phyloP scores from a whole-genome alignment of 345 rosid species.

The Ceriops tagal region DNA sequence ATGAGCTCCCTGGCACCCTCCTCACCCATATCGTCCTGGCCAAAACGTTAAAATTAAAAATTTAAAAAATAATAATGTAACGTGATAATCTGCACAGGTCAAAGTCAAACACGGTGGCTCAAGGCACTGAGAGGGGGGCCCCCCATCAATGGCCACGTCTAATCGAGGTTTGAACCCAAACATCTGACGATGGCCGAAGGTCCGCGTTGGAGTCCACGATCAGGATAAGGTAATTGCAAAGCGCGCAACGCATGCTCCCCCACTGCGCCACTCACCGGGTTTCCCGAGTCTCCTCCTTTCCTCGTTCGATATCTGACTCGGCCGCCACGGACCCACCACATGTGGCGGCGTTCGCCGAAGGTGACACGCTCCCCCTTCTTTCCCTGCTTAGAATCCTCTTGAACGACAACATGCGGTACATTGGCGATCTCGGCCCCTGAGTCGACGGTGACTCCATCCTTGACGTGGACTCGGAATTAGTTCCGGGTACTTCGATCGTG shows the following conservation, averaged over 20 bases:
- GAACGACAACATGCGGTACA: constrained; percentile 56
- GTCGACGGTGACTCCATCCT: constrained; percentile 27
- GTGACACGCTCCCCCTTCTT: constrained; percentile 30
- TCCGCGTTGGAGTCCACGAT: neutral
- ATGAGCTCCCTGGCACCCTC: too few species aligned
- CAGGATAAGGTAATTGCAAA: neutral
- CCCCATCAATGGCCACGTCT: neutral
- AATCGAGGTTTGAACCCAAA: neutral
- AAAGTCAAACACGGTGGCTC: constrained; percentile 1
- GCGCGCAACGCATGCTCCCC: neutral
- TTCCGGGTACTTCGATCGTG: constrained; percentile 29
- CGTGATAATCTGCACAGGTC: constrained; percentile 7
- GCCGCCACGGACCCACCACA: constrained; percentile 17
- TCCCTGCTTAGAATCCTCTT: constrained; percentile 55
- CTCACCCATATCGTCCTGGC: too few species aligned
- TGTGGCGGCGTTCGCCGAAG: constrained; percentile 18
- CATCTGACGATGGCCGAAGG: constrained; percentile 4
- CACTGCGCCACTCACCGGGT: constrained; percentile 3
- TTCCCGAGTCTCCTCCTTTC: constrained; percentile 25
- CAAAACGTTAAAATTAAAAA: neutral
- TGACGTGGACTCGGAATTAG: constrained; percentile 14
- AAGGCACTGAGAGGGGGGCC: neutral
- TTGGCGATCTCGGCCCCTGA: constrained; percentile 48
- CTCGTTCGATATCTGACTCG: constrained; percentile 46
- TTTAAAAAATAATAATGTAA: neutral